Percentiles rank a stretch among this genome's conserved stretches.
phyloP scores from a whole-genome alignment of 129 eudicot species.

The Chrysanthemum lavandulifolium region DNA sequence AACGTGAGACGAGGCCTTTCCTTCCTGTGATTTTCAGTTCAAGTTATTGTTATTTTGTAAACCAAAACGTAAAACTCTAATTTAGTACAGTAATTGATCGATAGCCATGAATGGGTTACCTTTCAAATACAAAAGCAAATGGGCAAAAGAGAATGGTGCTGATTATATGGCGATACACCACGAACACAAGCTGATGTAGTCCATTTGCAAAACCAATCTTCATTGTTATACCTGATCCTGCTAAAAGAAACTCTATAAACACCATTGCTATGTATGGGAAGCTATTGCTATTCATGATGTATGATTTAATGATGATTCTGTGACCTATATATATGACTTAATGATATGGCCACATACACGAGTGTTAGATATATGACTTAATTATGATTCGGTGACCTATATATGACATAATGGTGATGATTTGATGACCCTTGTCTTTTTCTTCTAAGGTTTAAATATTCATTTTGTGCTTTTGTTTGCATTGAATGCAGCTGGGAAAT shows the following conservation, averaged over 20 bases:
- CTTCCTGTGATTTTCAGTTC: constrained; percentile 4
- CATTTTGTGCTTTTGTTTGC: no score
- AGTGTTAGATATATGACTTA: no score
- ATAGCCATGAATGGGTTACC: background rate
- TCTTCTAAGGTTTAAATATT: no score
- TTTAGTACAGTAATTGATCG: background rate
- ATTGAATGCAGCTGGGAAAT: no score
- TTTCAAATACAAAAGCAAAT: constrained; percentile 26
- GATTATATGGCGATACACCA: constrained; percentile 26
- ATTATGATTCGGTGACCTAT: no score
- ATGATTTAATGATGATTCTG: no score
- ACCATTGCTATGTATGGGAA: constrained; percentile 30
- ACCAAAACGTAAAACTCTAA: background rate
- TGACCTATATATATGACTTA: no score
- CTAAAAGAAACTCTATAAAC: constrained; percentile 10
- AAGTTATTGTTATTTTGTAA: background rate
- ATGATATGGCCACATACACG: no score
- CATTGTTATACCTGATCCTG: constrained; percentile 26
- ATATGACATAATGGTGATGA: no score
- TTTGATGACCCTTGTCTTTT: no score
- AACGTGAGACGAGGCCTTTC: constrained; percentile 18
- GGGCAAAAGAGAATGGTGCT: constrained; percentile 20
- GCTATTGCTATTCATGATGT: background rate
- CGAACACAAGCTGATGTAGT: constrained; percentile 25
- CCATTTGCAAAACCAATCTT: constrained; percentile 22